Base-by-base conservation (phyloP, 352 stramenopile genomes). In the Phytophthora pistaciae region DNA sequence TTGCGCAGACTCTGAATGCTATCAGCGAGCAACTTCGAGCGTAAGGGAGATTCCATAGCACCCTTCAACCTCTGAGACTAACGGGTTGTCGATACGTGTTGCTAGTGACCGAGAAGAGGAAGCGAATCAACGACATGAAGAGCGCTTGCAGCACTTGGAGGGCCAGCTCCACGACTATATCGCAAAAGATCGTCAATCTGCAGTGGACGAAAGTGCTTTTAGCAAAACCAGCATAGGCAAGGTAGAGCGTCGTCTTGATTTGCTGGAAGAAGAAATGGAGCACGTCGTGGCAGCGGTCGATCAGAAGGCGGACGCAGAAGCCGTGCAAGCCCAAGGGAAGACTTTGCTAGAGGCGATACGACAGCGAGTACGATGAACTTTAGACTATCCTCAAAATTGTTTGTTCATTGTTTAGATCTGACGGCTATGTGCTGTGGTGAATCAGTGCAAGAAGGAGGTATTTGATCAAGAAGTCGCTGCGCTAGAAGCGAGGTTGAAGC, bases 211-310 rank as follows among this genome's bases (percentile, higher is more conserved):
- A 42, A 56, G 27, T 18, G 21, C 27, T 58, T 27, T 5, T 20
- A 68, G 13, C 46, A 60, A 42, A 66, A 42, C 55, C 40, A 25
- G n/a, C 4, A 20, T 83, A 7, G 13, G 33, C 7, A 81, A 77
- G 25, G 27, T 78, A n/a, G 70, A 87, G 56, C 70, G 68, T 16
- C 70, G 80, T 23, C 59, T 91, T 23, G 64, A 59, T 49, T 63
- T 92, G 18, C 13, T 92, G 4, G 84, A 92, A 71, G 82, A 91
- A 58, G 82, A 92, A 64, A 72, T 92, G 46, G 73, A 68, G 4
- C 74, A 86, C 44, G 70, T 92, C 38, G 72, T 82, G 3, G 44
- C 60, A 11, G 80, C 69, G 14, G 66, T 91, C 16, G 82, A 91
- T 13, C 70, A 64, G 10, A 92, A 92, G 56, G 77, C 70, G 18